These are phyloP conservation scores for Krasilnikovozyma curviuscula DNA, from an alignment of 768 basidiomycete genomes.

Conservation along the genomic window DNA sequence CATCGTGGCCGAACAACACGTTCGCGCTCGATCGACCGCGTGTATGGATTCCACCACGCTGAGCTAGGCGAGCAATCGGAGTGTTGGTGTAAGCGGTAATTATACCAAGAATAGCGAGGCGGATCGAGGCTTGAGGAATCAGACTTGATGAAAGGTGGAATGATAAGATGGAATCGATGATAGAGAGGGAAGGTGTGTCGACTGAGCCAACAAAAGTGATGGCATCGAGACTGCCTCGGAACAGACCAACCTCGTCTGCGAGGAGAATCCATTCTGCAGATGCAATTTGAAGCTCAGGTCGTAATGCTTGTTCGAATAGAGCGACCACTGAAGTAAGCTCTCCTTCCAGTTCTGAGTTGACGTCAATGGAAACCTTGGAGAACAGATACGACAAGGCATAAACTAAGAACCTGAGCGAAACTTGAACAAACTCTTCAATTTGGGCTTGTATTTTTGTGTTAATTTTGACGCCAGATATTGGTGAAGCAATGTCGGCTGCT, in stretches of 20 bases:
- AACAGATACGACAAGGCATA: slow-evolving; percentile 34
- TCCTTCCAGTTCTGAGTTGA: slow-evolving; percentile 41
- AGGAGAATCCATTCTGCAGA: slow-evolving; percentile 57
- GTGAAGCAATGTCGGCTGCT: slow-evolving; percentile 31
- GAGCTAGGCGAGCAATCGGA: slow-evolving; percentile 53
- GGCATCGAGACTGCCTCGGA: slow-evolving; percentile 54
- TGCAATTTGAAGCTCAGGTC: slow-evolving; percentile 39
- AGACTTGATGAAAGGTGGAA: slow-evolving; percentile 73
- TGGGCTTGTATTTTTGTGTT: neutral
- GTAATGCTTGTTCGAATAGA: slow-evolving; percentile 64
- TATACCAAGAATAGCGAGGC: slow-evolving; percentile 65
- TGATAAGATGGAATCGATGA: slow-evolving; percentile 56
- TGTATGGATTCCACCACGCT: slow-evolving; percentile 41
- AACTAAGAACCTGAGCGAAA: slow-evolving; percentile 44
- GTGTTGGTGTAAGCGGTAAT: slow-evolving; percentile 68
- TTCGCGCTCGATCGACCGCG: slow-evolving; percentile 47
- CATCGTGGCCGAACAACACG: slow-evolving; percentile 62
- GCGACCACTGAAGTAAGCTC: slow-evolving; percentile 66
- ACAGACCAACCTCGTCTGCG: slow-evolving; percentile 62
- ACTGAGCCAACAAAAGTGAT: slow-evolving; percentile 22
- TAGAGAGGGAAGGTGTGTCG: slow-evolving; percentile 34
- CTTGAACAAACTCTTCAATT: slow-evolving; percentile 12
- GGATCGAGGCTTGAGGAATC: slow-evolving; percentile 57
- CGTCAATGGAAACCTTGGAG: slow-evolving; percentile 30
- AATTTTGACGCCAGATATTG: neutral